Conservation (phyloP, 805 yeast species). For the Yarrowia sp. region DNA sequence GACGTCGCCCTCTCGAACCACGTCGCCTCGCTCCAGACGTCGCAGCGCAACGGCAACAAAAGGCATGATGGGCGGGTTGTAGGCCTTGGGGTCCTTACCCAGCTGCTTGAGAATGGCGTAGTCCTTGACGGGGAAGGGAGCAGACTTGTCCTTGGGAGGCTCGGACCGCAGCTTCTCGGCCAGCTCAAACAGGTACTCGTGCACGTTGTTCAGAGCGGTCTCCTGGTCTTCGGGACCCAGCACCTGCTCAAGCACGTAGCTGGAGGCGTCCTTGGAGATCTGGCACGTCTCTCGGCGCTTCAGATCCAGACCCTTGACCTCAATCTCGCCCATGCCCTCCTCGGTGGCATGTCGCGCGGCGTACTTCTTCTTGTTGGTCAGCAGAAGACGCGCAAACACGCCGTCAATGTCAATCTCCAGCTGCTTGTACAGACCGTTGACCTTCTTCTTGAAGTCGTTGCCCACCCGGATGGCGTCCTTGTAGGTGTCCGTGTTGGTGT, state of each 20-base stretch:
- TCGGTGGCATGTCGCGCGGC: slow-evolving; percentile 77
- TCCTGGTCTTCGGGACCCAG: slow-evolving; percentile 74
- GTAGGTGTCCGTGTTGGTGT: slow-evolving; percentile 70
- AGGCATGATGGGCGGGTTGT: slow-evolving; percentile 64
- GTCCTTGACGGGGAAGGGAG: slow-evolving; percentile 51
- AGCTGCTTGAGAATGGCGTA: slow-evolving; percentile 81
- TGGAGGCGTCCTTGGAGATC: slow-evolving; percentile 82
- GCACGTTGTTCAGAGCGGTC: slow-evolving; percentile 66
- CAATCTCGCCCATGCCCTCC: slow-evolving; percentile 62
- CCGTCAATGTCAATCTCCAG: slow-evolving; percentile 95
- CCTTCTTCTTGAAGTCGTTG: slow-evolving; percentile 74
- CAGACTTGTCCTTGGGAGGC: slow-evolving; percentile 42
- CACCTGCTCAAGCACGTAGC: slow-evolving; percentile 66
- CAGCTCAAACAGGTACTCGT: slow-evolving; percentile 64
- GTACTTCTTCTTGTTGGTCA: slow-evolving; percentile 95
- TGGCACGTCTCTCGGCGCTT: slow-evolving; percentile 95
- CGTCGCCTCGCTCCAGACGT: slow-evolving; percentile 77
- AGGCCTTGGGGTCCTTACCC: slow-evolving; percentile 83
- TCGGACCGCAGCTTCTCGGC: slow-evolving; percentile 56
- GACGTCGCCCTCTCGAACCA: slow-evolving; percentile 84
- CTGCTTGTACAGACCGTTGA: slow-evolving; percentile 81
- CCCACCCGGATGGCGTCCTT: slow-evolving; percentile 80
- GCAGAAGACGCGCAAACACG: slow-evolving; percentile 75
- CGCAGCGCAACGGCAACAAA: slow-evolving; percentile 82
- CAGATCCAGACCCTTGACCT: slow-evolving; percentile 96